Percentiles rank a stretch among this genome's conserved stretches.
These are phyloP conservation scores for Phialocephala subalpina DNA, from an alignment of 2,329 filamentous ascomycete genomes.

Conservation along the genomic window DNA sequence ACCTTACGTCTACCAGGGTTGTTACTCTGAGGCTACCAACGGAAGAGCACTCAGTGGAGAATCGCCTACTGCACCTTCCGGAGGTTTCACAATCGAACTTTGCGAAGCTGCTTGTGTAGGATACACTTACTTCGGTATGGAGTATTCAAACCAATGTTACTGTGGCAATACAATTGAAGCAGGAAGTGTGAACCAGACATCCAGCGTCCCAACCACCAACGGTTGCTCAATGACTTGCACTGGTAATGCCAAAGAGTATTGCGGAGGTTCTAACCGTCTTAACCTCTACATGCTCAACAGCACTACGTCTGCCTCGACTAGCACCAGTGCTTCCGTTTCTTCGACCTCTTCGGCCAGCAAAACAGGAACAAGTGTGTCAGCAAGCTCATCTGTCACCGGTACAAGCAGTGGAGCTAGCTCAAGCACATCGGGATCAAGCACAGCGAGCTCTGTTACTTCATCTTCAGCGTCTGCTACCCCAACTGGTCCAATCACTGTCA, in stretches of 20 bases:
- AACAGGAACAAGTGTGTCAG: neutral
- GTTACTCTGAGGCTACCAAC: conserved; percentile 43
- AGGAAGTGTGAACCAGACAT: conserved; percentile 24
- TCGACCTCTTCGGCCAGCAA: neutral
- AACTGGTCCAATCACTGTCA: conserved; percentile 30
- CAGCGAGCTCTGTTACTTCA: conserved; percentile 2
- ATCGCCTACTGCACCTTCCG: conserved; percentile 23
- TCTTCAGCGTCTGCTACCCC: conserved; percentile 26
- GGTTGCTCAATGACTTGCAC: conserved; percentile 34
- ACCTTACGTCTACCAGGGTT: conserved; percentile 43
- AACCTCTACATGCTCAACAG: conserved; percentile 40
- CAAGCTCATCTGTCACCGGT: conserved; percentile 5
- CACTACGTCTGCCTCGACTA: conserved; percentile 24
- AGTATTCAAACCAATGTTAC: conserved; percentile 46
- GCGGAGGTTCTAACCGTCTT: conserved; percentile 44
- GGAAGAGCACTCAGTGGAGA: conserved; percentile 33
- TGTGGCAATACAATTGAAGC: conserved; percentile 40
- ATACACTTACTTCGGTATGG: conserved; percentile 37
- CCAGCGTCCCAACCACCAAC: conserved; percentile 15
- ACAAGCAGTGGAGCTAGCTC: neutral
- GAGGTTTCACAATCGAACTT: conserved; percentile 36
- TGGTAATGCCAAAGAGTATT: conserved; percentile 33
- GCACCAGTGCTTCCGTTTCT: conserved; percentile 21
- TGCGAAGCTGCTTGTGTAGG: conserved; percentile 32
- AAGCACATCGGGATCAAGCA: neutral